Conservation (phyloP, 345 rosid species). For the Aethionema arabicum region DNA sequence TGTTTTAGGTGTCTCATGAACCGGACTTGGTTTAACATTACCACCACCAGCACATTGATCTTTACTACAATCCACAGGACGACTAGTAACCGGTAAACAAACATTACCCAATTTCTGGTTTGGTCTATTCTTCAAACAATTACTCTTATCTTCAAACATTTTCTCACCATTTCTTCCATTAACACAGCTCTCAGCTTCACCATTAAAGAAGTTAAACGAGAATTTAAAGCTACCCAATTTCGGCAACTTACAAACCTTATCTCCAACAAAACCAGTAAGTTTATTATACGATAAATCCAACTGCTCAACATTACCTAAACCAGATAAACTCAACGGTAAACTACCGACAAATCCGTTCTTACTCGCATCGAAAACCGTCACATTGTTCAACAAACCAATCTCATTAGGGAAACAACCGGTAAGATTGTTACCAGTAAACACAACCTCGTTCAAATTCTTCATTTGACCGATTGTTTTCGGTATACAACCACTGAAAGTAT, state of each 20-base stretch:
- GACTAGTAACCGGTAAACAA: constrained; percentile 49
- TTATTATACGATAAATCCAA: constrained; percentile 43
- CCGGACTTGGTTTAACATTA: constrained; percentile 11
- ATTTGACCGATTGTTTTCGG: constrained; percentile 58
- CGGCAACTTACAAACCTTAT: constrained; percentile 46
- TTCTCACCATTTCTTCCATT: constrained; percentile 35
- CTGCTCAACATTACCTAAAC: constrained; percentile 39
- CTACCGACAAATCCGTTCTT: constrained; percentile 47
- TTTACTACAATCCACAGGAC: constrained; percentile 58
- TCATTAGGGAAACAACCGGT: constrained; percentile 65
- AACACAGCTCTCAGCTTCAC: constrained; percentile 50
- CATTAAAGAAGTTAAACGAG: constrained; percentile 52
- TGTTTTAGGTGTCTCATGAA: constrained; percentile 13
- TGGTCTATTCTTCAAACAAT: constrained; percentile 54
- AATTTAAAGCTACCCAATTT: constrained; percentile 49
- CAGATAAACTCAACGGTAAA: constrained; percentile 42
- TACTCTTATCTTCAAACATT: constrained; percentile 41
- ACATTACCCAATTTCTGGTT: constrained; percentile 40
- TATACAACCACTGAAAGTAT: constrained; percentile 58
- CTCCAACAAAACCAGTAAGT: constrained; percentile 52
- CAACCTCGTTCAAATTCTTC: constrained; percentile 53
- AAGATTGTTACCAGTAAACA: constrained; percentile 49
- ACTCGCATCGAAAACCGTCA: constrained; percentile 50
- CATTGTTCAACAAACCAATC: constrained; percentile 52
- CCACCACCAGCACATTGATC: constrained; percentile 41